Conservation (phyloP, 306 rosid genomes). For the Quercus glauca region DNA sequence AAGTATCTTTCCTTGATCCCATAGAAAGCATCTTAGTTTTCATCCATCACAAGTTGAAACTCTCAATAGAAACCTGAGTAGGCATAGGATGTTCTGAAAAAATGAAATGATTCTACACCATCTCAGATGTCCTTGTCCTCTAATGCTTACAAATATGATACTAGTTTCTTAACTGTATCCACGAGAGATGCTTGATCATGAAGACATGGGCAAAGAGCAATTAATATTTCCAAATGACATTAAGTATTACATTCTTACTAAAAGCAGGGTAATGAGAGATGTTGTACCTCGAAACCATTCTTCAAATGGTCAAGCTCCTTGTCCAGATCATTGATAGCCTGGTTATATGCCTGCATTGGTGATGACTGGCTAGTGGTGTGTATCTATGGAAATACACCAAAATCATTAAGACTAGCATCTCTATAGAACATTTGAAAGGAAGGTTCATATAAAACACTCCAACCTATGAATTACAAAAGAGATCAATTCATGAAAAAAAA, state of each 20-base stretch:
- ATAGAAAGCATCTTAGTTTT: background rate
- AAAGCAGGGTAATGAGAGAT: background rate
- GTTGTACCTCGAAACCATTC: slow-evolving; percentile 66
- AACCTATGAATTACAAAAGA: background rate
- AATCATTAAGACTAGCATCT: background rate
- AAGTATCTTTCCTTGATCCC: background rate
- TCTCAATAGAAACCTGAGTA: background rate
- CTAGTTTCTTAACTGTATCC: background rate
- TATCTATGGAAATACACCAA: slow-evolving; percentile 46
- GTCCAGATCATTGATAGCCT: slow-evolving; percentile 86
- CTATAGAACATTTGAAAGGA: background rate
- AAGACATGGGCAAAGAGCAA: background rate
- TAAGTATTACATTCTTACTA: background rate
- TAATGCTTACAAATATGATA: background rate
- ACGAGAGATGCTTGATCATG: background rate
- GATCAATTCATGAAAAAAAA: background rate
- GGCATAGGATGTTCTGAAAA: background rate
- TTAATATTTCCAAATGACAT: background rate
- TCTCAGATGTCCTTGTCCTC: background rate
- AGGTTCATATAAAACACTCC: background rate
- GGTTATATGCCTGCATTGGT: slow-evolving; percentile 95
- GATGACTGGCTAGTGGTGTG: slow-evolving; percentile 94
- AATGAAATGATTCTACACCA: background rate
- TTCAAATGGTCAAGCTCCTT: slow-evolving; percentile 79
- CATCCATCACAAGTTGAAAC: no score